These are phyloP conservation scores for Spizellomyces sp. DNA, from an alignment of 192 early-diverging fungal genomes.

Conservation along the genomic window DNA sequence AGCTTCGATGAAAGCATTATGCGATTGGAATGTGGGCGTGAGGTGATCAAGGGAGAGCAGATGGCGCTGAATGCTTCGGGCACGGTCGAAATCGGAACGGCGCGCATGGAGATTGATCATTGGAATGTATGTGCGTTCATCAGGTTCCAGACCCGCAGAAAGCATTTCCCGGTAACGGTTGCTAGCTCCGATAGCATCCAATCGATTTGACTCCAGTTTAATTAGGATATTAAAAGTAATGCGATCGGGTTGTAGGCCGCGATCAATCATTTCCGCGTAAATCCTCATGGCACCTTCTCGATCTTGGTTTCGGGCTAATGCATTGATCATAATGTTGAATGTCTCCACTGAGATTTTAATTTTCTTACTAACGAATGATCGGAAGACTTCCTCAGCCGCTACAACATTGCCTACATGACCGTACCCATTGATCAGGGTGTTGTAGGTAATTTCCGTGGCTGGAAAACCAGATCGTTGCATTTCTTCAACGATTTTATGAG, in stretches of 20 bases:
- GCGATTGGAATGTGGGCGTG: neutral
- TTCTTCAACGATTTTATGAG: constrained; percentile 15
- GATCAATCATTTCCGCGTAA: constrained; percentile 19
- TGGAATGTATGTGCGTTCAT: constrained; percentile 12
- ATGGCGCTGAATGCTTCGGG: constrained; percentile 3
- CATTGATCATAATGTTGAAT: constrained; percentile 35
- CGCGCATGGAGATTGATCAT: constrained; percentile 19
- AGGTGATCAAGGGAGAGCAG: neutral
- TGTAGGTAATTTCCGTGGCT: constrained; percentile 17
- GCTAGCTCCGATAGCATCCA: constrained; percentile 26
- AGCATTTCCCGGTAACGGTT: constrained; percentile 16
- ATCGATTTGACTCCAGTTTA: constrained; percentile 10
- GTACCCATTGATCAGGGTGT: constrained; percentile 36
- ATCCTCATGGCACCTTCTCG: constrained; percentile 11
- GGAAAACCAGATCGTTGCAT: constrained; percentile 14
- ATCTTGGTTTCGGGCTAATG: constrained; percentile 15
- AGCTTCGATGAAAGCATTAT: constrained; percentile 17
- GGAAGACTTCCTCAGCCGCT: constrained; percentile 16
- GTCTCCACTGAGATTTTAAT: constrained; percentile 19
- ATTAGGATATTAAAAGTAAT: constrained; percentile 45
- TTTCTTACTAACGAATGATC: neutral
- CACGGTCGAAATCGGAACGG: constrained; percentile 7
- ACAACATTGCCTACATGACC: constrained; percentile 27
- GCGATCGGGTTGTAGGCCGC: constrained; percentile 25
- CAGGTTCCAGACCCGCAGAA: neutral